These are phyloP conservation scores for Yamadazyma friedrichii DNA, from an alignment of 1,139 yeast genomes.

Conservation along the genomic window DNA sequence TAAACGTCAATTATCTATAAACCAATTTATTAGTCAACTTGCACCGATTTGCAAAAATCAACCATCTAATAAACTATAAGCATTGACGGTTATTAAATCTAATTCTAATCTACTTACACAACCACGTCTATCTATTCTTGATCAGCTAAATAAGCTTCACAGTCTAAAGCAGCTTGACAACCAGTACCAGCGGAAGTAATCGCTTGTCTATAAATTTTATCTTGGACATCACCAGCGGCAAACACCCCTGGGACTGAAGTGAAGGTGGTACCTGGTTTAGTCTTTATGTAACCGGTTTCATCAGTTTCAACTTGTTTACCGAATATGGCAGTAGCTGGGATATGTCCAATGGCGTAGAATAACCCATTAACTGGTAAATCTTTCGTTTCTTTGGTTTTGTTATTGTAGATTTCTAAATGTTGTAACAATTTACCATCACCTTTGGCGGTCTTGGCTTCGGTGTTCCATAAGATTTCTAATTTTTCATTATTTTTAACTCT, in stretches of 20 bases:
- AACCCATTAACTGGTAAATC: constrained; percentile 85
- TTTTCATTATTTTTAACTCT: constrained; percentile 81
- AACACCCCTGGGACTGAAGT: constrained; percentile 92
- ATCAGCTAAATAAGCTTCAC: constrained; percentile 80
- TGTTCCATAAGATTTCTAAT: constrained; percentile 86
- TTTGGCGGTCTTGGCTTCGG: constrained; percentile 82
- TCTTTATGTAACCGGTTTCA: constrained; percentile 82
- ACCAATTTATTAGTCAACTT: too few relatives aligned
- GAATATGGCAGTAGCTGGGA: constrained; percentile 85
- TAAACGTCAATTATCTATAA: too few relatives aligned
- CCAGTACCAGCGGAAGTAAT: constrained; percentile 99
- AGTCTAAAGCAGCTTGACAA: constrained; percentile 98
- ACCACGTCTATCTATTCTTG: constrained; percentile 19
- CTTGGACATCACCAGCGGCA: constrained; percentile 99
- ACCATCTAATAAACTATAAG: too few relatives aligned
- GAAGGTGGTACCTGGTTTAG: constrained; percentile 82
- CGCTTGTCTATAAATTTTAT: constrained; percentile 95
- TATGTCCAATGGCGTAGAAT: constrained; percentile 97
- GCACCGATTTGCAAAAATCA: too few relatives aligned
- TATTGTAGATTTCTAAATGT: constrained; percentile 62
- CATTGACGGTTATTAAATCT: background rate
- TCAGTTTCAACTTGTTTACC: constrained; percentile 78
- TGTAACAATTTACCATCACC: constrained; percentile 85
- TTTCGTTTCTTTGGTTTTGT: constrained; percentile 62
- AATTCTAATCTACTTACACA: too few relatives aligned